Conservation (phyloP, 257 asterid species). For the Primulina huaijiensis region DNA sequence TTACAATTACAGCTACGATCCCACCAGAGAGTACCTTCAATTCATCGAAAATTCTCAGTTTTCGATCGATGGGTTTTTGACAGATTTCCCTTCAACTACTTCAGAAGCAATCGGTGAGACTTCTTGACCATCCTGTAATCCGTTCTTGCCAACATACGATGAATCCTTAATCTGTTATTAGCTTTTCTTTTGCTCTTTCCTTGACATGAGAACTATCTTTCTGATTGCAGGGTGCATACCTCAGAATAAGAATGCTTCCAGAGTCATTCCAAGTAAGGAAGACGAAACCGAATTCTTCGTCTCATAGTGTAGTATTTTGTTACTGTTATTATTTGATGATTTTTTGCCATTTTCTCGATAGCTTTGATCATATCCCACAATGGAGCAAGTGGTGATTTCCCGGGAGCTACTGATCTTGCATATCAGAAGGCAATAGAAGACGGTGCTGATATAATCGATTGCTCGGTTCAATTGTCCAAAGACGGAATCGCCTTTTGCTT, state of each 20-base stretch:
- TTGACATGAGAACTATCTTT: conserved; percentile 15
- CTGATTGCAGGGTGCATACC: conserved; percentile 64
- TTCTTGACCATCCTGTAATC: background rate
- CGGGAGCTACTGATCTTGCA: conserved; percentile 82
- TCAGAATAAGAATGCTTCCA: conserved; percentile 49
- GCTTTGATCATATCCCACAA: conserved; percentile 74
- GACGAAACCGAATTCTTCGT: background rate
- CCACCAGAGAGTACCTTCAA: conserved; percentile 66
- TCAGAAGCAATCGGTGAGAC: conserved; percentile 73
- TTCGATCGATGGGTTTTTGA: conserved; percentile 77
- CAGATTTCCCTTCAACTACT: conserved; percentile 83
- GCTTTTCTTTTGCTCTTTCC: background rate
- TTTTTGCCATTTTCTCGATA: conserved; percentile 10
- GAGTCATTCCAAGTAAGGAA: conserved; percentile 46
- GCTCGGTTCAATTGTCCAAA: conserved; percentile 82
- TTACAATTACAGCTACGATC: conserved; percentile 88
- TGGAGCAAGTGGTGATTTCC: conserved; percentile 92
- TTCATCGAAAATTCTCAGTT: conserved; percentile 58
- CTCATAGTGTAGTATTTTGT: background rate
- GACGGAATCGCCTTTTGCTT: conserved; percentile 85
- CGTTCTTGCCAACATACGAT: background rate
- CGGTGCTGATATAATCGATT: conserved; percentile 84
- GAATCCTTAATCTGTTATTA: background rate
- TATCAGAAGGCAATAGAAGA: conserved; percentile 82
- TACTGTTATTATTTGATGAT: no score